Conservation (phyloP, 1,284 basidiomycete genomes). For the Fereydounia khargensis region DNA sequence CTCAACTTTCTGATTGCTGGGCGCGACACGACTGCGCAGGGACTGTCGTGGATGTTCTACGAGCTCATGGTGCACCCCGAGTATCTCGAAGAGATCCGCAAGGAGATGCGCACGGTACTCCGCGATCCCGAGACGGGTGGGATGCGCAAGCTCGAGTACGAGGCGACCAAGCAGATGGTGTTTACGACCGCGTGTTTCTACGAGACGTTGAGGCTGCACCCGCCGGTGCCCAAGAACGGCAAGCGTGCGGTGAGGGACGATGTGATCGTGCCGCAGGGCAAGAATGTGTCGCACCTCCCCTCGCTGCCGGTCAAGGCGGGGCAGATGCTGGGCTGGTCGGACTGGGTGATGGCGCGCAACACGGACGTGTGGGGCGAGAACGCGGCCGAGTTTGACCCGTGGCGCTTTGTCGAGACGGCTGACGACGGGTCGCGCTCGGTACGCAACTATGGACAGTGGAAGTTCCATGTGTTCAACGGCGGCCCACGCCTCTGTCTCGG, state of each 20-base stretch:
- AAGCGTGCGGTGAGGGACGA: conserved; percentile 4
- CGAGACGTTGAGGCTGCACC: conserved; percentile 26
- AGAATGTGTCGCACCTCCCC: conserved; percentile 32
- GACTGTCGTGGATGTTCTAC: conserved; percentile 25
- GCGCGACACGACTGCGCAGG: conserved; percentile 31
- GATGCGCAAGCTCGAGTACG: conserved; percentile 8
- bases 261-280: conserved; percentile 20
- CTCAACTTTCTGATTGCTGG: conserved; percentile 33
- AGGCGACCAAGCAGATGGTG: background rate
- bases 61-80: conserved; percentile 13
- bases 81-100: conserved; percentile 3
- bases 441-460: conserved; percentile 1
- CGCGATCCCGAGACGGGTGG: conserved; percentile 1
- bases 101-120: conserved; percentile 5
- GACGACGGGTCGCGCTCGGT: background rate
- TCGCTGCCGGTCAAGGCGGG: conserved; percentile 8
- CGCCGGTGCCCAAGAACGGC: conserved; percentile 15
- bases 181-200: conserved; percentile 4
- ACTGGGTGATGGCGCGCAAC: conserved; percentile 54
- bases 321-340: conserved; percentile 7
- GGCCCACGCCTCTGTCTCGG: conserved; percentile 18
- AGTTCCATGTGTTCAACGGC: conserved; percentile 16
- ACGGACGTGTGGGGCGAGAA: conserved; percentile 65
- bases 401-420: conserved; percentile 63
- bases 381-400: conserved; percentile 64